Conservation (phyloP, 2,329 filamentous ascomycete genomes). For the Bipolaris bicolor region DNA sequence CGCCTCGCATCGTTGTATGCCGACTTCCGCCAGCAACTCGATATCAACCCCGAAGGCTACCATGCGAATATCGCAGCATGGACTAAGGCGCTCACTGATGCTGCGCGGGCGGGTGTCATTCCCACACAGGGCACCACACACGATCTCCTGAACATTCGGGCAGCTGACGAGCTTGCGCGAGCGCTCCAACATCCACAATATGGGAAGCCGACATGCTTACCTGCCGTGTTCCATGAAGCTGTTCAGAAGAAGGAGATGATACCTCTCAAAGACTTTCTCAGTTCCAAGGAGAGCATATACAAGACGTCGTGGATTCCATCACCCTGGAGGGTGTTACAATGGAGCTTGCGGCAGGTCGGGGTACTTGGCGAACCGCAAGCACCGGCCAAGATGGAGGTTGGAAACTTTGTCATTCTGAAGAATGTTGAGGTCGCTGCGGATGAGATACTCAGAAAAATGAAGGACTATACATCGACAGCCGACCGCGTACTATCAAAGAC, state of each 20-base stretch:
- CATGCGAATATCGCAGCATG: conserved; percentile 79
- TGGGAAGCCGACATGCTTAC: conserved; percentile 80
- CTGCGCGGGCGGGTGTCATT: conserved; percentile 68
- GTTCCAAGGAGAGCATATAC: conserved; percentile 72
- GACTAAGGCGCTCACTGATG: conserved; percentile 74
- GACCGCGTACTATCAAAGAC: conserved; percentile 45
- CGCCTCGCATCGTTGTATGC: conserved; percentile 87
- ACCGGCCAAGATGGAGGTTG: conserved; percentile 64
- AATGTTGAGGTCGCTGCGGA: conserved; percentile 65
- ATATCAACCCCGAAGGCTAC: conserved; percentile 85
- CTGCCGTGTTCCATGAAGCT: conserved; percentile 78
- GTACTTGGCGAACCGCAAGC: conserved; percentile 58
- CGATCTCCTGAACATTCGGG: conserved; percentile 59
- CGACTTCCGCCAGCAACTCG: conserved; percentile 76
- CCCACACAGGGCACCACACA: conserved; percentile 49
- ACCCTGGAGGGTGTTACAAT: conserved; percentile 73
- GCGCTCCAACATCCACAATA: conserved; percentile 77
- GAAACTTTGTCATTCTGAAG: conserved; percentile 69
- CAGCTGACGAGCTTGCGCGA: conserved; percentile 68
- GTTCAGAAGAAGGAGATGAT: conserved; percentile 72
- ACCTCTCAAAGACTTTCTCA: conserved; percentile 71
- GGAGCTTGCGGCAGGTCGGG: conserved; percentile 73
- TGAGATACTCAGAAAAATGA: conserved; percentile 47
- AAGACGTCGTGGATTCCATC: conserved; percentile 70
- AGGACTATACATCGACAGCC: conserved; percentile 41